Conservation (phyloP, 129 eudicot genomes). For the Escallonia rubra region DNA sequence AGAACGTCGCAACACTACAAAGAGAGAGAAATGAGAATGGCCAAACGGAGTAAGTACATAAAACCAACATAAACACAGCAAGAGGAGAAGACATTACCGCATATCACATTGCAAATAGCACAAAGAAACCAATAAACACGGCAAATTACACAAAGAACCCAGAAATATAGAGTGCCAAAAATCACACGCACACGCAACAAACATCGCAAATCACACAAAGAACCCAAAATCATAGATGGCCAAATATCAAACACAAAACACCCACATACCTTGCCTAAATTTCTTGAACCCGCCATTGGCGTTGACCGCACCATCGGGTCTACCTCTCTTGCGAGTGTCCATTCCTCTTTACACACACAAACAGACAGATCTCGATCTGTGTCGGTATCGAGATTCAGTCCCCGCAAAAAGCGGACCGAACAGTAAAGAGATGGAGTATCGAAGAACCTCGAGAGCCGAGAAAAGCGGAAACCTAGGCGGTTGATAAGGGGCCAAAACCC, state of each 20-base stretch:
- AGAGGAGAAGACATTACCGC: too few species aligned
- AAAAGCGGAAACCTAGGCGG: too few species aligned
- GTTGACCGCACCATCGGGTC: constrained; percentile 23
- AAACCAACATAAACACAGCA: too few species aligned
- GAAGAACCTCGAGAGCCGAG: too few species aligned
- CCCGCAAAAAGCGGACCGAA: not conserved
- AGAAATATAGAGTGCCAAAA: not conserved
- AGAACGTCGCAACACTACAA: not conserved
- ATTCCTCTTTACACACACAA: constrained; percentile 2
- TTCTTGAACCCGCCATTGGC: constrained; percentile 64
- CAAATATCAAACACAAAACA: not conserved
- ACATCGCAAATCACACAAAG: too few species aligned
- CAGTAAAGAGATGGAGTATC: too few species aligned
- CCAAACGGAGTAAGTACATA: too few species aligned
- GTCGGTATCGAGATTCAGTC: not conserved
- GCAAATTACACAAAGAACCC: not conserved
- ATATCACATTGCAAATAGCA: not conserved
- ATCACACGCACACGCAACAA: not conserved
- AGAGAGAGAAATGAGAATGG: too few species aligned
- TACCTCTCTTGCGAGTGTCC: constrained; percentile 65
- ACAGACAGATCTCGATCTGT: too few species aligned
- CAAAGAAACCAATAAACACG: not conserved
- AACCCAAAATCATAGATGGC: not conserved
- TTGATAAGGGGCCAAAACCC: too few species aligned
- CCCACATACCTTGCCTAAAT: constrained; percentile 45